phyloP scores from a whole-genome alignment of 306 rosid genomes.

The cucumber (Cucumis sativus) region DNA sequence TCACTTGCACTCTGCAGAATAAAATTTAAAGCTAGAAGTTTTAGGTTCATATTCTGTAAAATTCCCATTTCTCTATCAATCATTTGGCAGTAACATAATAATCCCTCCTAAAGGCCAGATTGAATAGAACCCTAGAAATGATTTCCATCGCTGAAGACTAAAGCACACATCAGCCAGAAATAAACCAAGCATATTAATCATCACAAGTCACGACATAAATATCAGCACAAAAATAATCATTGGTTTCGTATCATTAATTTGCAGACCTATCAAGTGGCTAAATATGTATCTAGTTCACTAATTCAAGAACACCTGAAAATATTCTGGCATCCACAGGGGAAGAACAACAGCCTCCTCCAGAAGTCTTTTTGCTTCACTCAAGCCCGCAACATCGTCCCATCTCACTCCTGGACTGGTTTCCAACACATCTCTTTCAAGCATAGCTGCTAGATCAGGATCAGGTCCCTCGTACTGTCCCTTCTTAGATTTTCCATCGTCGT shows the following conservation, averaged over 20 bases:
- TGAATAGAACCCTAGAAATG: not conserved
- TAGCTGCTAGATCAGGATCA: slow-evolving; percentile 95
- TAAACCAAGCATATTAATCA: not conserved
- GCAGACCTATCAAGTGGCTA: not conserved
- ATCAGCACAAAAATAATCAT: not conserved
- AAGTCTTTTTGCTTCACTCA: slow-evolving; percentile 89
- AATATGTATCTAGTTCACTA: not conserved
- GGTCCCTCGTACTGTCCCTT: slow-evolving; percentile 85
- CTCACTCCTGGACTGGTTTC: slow-evolving; percentile 97
- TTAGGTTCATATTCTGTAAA: not conserved
- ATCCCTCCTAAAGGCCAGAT: not conserved
- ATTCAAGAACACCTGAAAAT: slow-evolving; percentile 64
- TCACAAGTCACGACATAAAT: not conserved
- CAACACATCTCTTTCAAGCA: slow-evolving; percentile 94
- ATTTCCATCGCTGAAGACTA: not conserved
- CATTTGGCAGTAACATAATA: not conserved
- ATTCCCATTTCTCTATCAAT: not conserved
- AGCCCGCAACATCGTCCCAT: slow-evolving; percentile 98
- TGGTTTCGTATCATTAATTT: not conserved
- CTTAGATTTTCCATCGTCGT: slow-evolving; percentile 72
- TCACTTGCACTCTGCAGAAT: not conserved
- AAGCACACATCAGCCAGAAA: not conserved
- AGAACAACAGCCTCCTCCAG: slow-evolving; percentile 99
- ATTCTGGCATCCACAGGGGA: slow-evolving; percentile 98
- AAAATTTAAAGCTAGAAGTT: not conserved